These are phyloP conservation scores for Venturia aucupariae DNA, from an alignment of 2,329 filamentous ascomycete genomes.

Conservation along the genomic window DNA sequence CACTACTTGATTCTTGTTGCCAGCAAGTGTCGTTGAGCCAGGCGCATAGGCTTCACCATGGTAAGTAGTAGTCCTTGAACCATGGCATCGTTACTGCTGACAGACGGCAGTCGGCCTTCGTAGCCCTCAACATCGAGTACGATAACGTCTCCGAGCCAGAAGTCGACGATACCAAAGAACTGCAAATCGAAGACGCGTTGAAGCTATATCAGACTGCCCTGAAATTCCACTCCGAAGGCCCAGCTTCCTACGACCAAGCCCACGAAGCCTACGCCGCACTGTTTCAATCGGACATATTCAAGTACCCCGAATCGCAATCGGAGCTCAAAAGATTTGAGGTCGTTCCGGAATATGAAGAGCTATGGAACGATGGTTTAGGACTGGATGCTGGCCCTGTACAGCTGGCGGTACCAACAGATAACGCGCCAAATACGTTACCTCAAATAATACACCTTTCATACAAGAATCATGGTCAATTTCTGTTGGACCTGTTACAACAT, in stretches of 20 bases:
- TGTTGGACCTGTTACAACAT: constrained; percentile 63
- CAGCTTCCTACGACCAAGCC: constrained; percentile 65
- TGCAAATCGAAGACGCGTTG: constrained; percentile 93
- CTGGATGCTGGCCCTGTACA: constrained; percentile 33
- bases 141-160: constrained; percentile 88
- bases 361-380: constrained; percentile 19
- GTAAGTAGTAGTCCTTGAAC: background rate
- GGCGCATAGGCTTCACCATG: background rate
- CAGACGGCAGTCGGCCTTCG: constrained; percentile 49
- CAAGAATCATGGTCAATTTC: constrained; percentile 91
- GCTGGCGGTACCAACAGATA: constrained; percentile 55
- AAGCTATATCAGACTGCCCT: constrained; percentile 89
- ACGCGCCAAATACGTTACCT: constrained; percentile 68
- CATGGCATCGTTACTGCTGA: background rate
- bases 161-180: constrained; percentile 87
- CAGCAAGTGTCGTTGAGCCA: background rate
- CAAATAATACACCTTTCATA: constrained; percentile 89
- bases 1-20: background rate
- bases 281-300: constrained; percentile 89
- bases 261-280: constrained; percentile 72
- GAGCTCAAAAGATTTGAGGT: constrained; percentile 67
- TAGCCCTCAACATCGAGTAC: constrained; percentile 86
- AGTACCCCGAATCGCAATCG: constrained; percentile 75
- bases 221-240: constrained; percentile 83
- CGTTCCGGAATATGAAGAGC: constrained; percentile 35